Evolutionary conservation across 495 filamentous ascomycete species (phyloP), one percentile per base, ranked within the genome.

Genomic region (Sporormia fimetaria): DNA sequence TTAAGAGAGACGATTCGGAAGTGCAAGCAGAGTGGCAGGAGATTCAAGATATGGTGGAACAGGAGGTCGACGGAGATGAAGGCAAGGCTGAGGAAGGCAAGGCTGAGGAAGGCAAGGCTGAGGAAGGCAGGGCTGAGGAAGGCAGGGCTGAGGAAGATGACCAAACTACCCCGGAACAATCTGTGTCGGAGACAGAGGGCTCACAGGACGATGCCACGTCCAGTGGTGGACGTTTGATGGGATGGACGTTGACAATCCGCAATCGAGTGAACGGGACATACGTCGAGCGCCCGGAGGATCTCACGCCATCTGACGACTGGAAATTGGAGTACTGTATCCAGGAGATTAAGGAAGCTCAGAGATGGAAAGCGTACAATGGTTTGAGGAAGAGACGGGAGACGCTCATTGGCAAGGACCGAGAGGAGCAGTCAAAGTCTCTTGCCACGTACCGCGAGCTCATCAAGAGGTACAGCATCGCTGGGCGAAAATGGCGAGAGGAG

Each of bases 271-370:
- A 94, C 59, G 76, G 70, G 17, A 34, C 62, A 12, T 64, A 68
- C 37, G 76, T 86, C 6, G 42, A 59, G 1, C 75, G 86, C 1
- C 83, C 85, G 0, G 34, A 57, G 0, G 32, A 66, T 1, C 56
- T 92, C 28, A 47, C 21, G 0, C 32, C 60, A 10, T 9, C 46
- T 0, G 74, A 87, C 47, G 57, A 62, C 1, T 98, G 90, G 88
- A 58, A 60, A 0, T 62, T 95, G 26, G 76, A 93, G 40, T 94
- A 93, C 59, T 66, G 73, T 17, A 57, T 94, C 21, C 60, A 67
- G 30, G 81, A 90, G 52, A 50, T 78, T 38, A 7, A 40, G 1
- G 24, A 51, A 0, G 42, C 49, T 0, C 15, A 37, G 0, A 33
- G 56, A 3, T 50, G 62, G 17, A 57, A 17, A 0, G 51, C 76